Base-by-base conservation (phyloP, 1,284 basidiomycete genomes). In the Malassezia equina region DNA sequence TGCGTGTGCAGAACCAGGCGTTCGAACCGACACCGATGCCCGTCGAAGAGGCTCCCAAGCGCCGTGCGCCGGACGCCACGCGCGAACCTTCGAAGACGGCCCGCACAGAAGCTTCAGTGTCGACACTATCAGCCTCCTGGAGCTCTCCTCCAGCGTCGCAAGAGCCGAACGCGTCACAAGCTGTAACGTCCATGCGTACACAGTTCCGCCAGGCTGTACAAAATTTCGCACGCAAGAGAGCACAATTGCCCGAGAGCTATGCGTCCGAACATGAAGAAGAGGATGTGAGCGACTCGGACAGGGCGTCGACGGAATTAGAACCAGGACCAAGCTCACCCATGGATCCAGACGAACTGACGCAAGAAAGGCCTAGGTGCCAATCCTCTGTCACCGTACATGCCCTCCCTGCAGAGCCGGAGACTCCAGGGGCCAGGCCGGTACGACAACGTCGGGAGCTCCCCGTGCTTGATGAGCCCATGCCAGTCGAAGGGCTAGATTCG, bases 1-100 rank as follows among this genome's bases (percentile, higher is more conserved):
- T 81, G 58, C 21, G 51, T 6, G 62, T 73, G 47, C 58, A 39
- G 19, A 39, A 55, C n/a, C 21, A 43, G 17, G 27, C 27, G 24
- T 43, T 43, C 27, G 40, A 25, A 24, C 4, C 31, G 15, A 3
- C 28, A n/a, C 28, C 34, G 25, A 21, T 11, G 12, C 28, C 23
- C 8, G 3, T 8, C 4, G 41, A 43, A 15, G 41, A 25, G 13
- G 15, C 43, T 29, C 29, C 43, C 4, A 29, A 21, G 28, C 43
- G 25, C 17, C 17, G n/a, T 4, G 43, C 25, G 6, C 21, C 46
- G 9, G 46, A 47, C 7, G 34, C 46, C 4, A 15, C 46, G n/a
- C 24, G 33, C 4, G 13, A n/a, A 8, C 23, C 27, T 7, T 8
- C 19, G 9, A 23, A 12, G 17, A n/a, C 21, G 25, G 21, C 21